Percentiles rank a stretch among this genome's conserved stretches.
Evolutionary conservation across 805 yeast genomes (phyloP).

Genomic region (Teunomyces stri): DNA sequence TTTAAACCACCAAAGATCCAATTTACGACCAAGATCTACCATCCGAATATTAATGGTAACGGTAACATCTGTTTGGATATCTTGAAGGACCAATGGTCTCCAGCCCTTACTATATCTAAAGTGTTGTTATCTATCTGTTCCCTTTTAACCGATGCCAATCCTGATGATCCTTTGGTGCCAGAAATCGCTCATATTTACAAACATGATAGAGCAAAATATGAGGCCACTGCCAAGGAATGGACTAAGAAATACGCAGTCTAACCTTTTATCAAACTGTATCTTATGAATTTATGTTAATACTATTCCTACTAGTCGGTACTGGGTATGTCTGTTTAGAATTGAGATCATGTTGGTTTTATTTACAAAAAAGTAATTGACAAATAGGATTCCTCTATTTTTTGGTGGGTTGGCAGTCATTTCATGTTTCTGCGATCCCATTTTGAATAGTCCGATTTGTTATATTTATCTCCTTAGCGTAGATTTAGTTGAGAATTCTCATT

Average conservation of each 20-base stretch:
- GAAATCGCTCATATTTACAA: constrained; percentile 97
- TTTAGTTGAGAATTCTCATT: background rate
- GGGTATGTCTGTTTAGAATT: constrained; percentile 1
- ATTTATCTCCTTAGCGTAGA: background rate
- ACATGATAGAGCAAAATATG: constrained; percentile 90
- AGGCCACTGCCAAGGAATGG: constrained; percentile 98
- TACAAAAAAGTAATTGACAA: background rate
- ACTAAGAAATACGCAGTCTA: constrained; percentile 95
- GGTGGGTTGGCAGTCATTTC: background rate
- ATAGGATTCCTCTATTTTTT: background rate
- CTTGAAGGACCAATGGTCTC: constrained; percentile 98
- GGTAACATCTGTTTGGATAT: constrained; percentile 97
- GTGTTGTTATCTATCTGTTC: constrained; percentile 94
- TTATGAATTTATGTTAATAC: constrained; percentile 4
- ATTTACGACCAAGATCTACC: constrained; percentile 94
- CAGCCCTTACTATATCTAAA: constrained; percentile 94
- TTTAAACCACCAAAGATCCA: constrained; percentile 92
- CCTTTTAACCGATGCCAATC: constrained; percentile 94
- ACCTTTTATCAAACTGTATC: constrained; percentile 9
- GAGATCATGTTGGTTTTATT: background rate
- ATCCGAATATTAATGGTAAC: constrained; percentile 93
- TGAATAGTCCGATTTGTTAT: background rate
- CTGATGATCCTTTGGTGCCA: constrained; percentile 98
- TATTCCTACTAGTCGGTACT: constrained; percentile 2
- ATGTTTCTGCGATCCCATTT: background rate